Percentiles rank a stretch among this genome's conserved stretches.
Conservation (phyloP, 805 yeast species). For the Yarrowia sp. region DNA sequence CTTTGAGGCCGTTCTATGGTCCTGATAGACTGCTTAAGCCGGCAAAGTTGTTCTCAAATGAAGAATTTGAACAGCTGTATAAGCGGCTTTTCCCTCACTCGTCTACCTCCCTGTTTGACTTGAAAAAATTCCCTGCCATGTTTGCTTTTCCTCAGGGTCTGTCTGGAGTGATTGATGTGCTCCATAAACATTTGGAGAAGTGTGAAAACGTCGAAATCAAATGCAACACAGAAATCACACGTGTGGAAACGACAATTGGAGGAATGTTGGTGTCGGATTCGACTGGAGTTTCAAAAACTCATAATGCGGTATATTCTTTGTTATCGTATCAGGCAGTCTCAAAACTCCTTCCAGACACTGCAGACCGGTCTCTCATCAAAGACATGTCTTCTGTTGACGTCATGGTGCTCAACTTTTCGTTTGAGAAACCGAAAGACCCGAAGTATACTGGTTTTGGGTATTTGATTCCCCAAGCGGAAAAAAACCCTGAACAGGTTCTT, state of each 20-base stretch:
- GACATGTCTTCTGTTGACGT: conserved; percentile 65
- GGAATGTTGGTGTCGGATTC: conserved; percentile 14
- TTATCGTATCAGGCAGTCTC: conserved; percentile 41
- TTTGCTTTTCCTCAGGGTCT: conserved; percentile 36
- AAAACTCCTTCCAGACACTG: conserved; percentile 33
- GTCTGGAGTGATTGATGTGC: conserved; percentile 14
- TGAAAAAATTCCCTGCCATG: conserved; percentile 39
- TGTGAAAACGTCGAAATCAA: conserved; percentile 17
- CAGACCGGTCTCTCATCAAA: conserved; percentile 43
- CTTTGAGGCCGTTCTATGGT: conserved; percentile 62
- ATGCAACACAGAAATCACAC: conserved; percentile 12
- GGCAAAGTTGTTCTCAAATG: conserved; percentile 46
- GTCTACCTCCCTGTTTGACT: neutral
- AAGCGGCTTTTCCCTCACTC: conserved; percentile 42
- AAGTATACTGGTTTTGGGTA: conserved; percentile 86
- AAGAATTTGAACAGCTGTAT: conserved; percentile 44
- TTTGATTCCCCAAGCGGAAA: conserved; percentile 68
- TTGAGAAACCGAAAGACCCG: conserved; percentile 25
- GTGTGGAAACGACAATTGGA: conserved; percentile 25
- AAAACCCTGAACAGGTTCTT: conserved; percentile 64
- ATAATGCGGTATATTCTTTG: conserved; percentile 43
- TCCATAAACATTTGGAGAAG: conserved; percentile 17
- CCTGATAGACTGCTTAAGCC: conserved; percentile 58
- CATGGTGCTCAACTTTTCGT: conserved; percentile 66
- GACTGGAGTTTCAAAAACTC: neutral